Base-by-base conservation (phyloP, 768 basidiomycete species). In the Termitomyces heimii region DNA sequence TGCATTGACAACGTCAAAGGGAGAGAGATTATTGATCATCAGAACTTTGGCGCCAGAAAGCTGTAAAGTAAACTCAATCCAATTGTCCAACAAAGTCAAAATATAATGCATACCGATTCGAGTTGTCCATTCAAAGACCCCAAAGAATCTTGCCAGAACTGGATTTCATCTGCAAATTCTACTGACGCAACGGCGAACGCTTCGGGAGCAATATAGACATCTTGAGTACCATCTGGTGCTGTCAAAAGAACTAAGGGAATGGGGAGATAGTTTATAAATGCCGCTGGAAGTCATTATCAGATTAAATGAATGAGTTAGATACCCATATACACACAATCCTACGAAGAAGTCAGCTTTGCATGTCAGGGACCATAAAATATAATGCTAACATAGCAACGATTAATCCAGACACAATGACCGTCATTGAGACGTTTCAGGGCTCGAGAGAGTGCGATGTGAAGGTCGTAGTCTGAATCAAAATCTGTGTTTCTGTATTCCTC, bases 331-430 rank as follows among this genome's bases (percentile, higher is more conserved):
- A 14, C 56, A 67, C 64, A 64, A 57, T 65, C 64, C 64, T 67
- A 48, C n/a, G 8, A 39, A 26, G 14, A 14, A 10, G n/a, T 54
- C 51, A 60, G 20, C 13, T 10, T 22, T 20, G 34, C 18, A 22
- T 24, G 4, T 18, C 8, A 24, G 28, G 48, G 31, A 31, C 18
- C 49, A 28, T n/a, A 6, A 52, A 28, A 13, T 14, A 12, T 29
- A 16, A 44, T 14, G 77, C 77, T 73, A 60, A 83, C 82, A 65
- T 78, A 84, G 66, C 83, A 85, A 24, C 69, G 62, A 63, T 83
- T 82, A 28, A 81, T 71, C 68, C 80, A 80, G 10, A 77, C 75
- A 63, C 80, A 81, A 63, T 84, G 84, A 0, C 83, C 83, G 62
- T 85, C 84, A 57, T 81, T 79, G 34, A 82, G 70, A 9, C 79